These are phyloP conservation scores for Vaccinium corymbosum DNA, from an alignment of 148 eudicot species.

Conservation along the genomic window DNA sequence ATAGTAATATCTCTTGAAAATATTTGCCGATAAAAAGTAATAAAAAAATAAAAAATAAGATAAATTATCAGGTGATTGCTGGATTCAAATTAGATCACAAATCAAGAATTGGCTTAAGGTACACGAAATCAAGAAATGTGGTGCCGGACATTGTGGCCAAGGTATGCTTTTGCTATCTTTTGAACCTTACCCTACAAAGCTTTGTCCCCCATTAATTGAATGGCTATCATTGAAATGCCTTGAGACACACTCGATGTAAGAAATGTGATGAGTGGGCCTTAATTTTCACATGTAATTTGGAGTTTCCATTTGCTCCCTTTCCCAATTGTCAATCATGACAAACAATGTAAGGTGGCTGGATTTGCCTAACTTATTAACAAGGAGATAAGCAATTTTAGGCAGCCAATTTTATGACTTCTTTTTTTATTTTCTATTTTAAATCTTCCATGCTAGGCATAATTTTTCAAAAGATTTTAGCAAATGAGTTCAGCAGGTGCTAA, in stretches of 20 bases:
- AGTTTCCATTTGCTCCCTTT: neutral
- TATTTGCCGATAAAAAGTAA: no score
- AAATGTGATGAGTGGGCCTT: neutral
- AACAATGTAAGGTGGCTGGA: neutral
- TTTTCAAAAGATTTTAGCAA: no score
- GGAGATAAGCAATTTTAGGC: neutral
- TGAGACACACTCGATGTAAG: neutral
- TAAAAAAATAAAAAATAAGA: no score
- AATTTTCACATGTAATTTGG: neutral
- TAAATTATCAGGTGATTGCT: neutral
- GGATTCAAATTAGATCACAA: neutral
- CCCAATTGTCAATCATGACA: neutral
- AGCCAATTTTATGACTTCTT: neutral
- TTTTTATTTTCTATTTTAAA: neutral
- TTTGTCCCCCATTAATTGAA: neutral
- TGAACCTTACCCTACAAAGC: neutral
- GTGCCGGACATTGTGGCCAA: neutral
- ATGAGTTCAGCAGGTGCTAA: no score
- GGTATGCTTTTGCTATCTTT: neutral
- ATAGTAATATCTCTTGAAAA: no score
- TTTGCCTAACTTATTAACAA: neutral
- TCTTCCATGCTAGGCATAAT: neutral
- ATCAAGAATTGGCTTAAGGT: neutral
- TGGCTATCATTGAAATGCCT: constrained; percentile 12
- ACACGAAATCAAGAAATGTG: neutral